phyloP scores from a whole-genome alignment of 139 green algal genomes.

The Limnomonas spitsbergensis region DNA sequence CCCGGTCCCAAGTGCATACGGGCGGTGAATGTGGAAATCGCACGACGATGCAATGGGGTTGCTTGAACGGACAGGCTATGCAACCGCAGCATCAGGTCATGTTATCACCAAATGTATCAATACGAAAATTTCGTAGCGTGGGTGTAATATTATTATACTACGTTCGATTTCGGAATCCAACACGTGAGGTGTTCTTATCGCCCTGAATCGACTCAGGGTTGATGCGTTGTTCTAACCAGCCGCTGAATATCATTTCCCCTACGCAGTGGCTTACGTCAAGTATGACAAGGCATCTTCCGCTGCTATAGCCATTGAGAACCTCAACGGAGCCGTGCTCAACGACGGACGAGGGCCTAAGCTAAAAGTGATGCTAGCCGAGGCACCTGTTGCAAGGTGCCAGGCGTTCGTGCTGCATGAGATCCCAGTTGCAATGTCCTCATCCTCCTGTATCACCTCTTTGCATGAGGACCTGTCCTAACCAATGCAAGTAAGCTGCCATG shows the following conservation, averaged over 20 bases:
- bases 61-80: background rate
- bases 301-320: conserved; percentile 75
- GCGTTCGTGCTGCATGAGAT: no score
- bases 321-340: conserved; percentile 84
- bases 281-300: conserved; percentile 76
- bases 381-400: conserved; percentile 53
- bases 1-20: no score
- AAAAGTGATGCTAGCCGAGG: conserved; percentile 87
- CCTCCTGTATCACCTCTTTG: no score
- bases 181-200: no score
- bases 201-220: no score
- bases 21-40: background rate
- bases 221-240: no score
- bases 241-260: no score
- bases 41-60: background rate
- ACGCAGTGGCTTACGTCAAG: conserved; percentile 89
- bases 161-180: no score
- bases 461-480: no score
- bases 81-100: background rate
- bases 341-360: conserved; percentile 80
- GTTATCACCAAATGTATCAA: background rate
- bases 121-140: background rate
- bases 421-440: no score
- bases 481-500: no score
- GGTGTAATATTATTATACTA: background rate